Percentiles rank a stretch among this genome's conserved stretches.
Evolutionary conservation across 2,329 filamentous ascomycete species (phyloP).

Genomic region (Seiridium cupressi): DNA sequence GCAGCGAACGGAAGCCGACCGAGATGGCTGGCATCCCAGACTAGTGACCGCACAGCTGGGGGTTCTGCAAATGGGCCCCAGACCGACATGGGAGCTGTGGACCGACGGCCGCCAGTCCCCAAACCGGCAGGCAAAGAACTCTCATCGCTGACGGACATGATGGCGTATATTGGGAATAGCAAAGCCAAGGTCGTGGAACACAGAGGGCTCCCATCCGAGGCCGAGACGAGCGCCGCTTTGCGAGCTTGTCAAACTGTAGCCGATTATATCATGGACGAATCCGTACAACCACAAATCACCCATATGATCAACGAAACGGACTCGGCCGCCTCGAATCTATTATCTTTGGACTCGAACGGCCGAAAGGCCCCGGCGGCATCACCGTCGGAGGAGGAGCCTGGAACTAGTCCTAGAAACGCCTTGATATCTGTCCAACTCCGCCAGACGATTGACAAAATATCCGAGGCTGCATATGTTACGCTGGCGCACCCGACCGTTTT

Average conservation of each 20-base stretch:
- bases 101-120: neutral
- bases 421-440: slow-evolving; percentile 29
- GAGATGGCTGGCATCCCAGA: slow-evolving; percentile 6
- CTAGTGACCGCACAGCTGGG: neutral
- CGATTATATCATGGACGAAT: slow-evolving; percentile 26
- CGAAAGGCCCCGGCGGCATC: slow-evolving; percentile 12
- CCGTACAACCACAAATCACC: slow-evolving; percentile 25
- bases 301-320: slow-evolving; percentile 31
- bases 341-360: slow-evolving; percentile 28
- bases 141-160: slow-evolving; percentile 23
- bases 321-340: slow-evolving; percentile 30
- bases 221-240: slow-evolving; percentile 25
- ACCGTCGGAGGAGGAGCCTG: slow-evolving; percentile 5
- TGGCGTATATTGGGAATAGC: slow-evolving; percentile 22
- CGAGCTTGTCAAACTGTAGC: slow-evolving; percentile 25
- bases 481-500: slow-evolving; percentile 74
- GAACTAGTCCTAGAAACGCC: neutral
- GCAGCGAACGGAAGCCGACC: neutral
- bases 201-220: slow-evolving; percentile 22
- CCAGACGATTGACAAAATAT: slow-evolving; percentile 51
- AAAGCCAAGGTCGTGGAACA: slow-evolving; percentile 20
- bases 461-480: slow-evolving; percentile 64
- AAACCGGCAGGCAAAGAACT: slow-evolving; percentile 13
- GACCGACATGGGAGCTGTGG: neutral
- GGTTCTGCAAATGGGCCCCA: neutral